phyloP scores from a whole-genome alignment of 768 basidiomycete species.

The Podaxis sp. region DNA sequence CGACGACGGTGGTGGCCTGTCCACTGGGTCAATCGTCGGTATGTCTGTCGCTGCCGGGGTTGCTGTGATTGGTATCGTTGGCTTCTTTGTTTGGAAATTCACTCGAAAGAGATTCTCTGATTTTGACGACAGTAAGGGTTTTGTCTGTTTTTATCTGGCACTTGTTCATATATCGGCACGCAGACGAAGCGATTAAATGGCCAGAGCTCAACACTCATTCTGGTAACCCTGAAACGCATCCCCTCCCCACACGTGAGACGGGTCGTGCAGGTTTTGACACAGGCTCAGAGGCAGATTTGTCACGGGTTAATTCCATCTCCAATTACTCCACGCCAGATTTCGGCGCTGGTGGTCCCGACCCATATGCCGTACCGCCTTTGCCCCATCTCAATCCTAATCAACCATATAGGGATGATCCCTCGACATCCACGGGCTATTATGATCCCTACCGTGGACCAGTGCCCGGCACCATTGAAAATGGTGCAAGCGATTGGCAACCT shows the following conservation, averaged over 20 bases:
- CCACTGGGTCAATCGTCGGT: constrained; percentile 75
- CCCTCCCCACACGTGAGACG: constrained; percentile 68
- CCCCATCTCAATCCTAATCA: constrained; percentile 79
- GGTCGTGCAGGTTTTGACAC: constrained; percentile 76
- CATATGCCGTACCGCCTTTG: constrained; percentile 81
- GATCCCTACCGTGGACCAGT: constrained; percentile 84
- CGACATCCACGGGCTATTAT: constrained; percentile 50
- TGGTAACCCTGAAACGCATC: constrained; percentile 45
- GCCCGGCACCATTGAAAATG: constrained; percentile 60
- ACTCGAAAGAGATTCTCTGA: constrained; percentile 74
- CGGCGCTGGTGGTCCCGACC: constrained; percentile 50
- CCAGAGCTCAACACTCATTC: constrained; percentile 78
- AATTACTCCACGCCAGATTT: constrained; percentile 54
- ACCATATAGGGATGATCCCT: constrained; percentile 76
- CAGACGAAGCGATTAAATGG: constrained; percentile 89
- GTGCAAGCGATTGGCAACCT: constrained; percentile 36
- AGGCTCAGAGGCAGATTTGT: constrained; percentile 55
- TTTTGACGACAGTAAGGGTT: constrained; percentile 75
- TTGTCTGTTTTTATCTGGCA: constrained; percentile 10
- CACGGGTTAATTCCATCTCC: constrained; percentile 45
- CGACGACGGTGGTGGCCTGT: constrained; percentile 38
- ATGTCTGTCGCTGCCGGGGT: constrained; percentile 81
- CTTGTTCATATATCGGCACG: constrained; percentile 11
- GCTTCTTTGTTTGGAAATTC: constrained; percentile 85
- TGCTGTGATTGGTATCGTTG: constrained; percentile 66